A percentile compares a stretch with the other conserved stretches of the same genome.
These are phyloP conservation scores for Arachnomyces sp. DNA, from an alignment of 2,329 filamentous ascomycete genomes.

Conservation along the genomic window DNA sequence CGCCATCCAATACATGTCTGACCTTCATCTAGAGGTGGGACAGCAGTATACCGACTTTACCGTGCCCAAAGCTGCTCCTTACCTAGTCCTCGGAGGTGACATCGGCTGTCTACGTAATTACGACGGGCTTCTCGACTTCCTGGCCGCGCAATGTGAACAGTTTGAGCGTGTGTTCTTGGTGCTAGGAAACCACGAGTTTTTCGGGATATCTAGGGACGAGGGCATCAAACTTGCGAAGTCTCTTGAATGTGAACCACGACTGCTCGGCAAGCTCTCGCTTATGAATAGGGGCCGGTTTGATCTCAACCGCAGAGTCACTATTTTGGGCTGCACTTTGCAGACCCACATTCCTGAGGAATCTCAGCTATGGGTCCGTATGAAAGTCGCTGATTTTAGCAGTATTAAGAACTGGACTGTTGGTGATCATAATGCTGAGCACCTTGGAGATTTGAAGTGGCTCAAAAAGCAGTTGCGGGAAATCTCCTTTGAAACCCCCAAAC, in stretches of 20 bases:
- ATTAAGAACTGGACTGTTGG: constrained; percentile 44
- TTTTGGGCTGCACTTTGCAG: constrained; percentile 51
- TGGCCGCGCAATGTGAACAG: constrained; percentile 15
- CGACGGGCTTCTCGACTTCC: constrained; percentile 16
- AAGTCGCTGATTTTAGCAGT: constrained; percentile 45
- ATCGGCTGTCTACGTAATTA: constrained; percentile 23
- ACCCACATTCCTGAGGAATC: constrained; percentile 38
- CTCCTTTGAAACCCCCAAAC: not conserved
- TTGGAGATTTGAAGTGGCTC: constrained; percentile 44
- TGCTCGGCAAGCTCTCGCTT: too few relatives aligned
- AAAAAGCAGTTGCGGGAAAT: constrained; percentile 24
- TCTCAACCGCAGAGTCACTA: constrained; percentile 27
- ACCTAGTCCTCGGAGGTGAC: constrained; percentile 24
- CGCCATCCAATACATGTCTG: constrained; percentile 18
- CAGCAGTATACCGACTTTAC: constrained; percentile 16
- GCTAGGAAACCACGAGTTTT: constrained; percentile 31
- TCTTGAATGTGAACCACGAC: too few relatives aligned
- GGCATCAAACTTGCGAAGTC: too few relatives aligned
- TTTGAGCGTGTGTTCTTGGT: constrained; percentile 23
- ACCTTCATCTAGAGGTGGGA: constrained; percentile 21
- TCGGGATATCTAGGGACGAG: constrained; percentile 7
- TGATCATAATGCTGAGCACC: constrained; percentile 42
- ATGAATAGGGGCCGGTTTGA: too few relatives aligned
- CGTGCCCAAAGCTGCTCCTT: constrained; percentile 13
- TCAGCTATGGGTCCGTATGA: constrained; percentile 30